Base-by-base conservation (phyloP, 2,329 filamentous ascomycete genomes). In the Colletotrichum caudatum region DNA sequence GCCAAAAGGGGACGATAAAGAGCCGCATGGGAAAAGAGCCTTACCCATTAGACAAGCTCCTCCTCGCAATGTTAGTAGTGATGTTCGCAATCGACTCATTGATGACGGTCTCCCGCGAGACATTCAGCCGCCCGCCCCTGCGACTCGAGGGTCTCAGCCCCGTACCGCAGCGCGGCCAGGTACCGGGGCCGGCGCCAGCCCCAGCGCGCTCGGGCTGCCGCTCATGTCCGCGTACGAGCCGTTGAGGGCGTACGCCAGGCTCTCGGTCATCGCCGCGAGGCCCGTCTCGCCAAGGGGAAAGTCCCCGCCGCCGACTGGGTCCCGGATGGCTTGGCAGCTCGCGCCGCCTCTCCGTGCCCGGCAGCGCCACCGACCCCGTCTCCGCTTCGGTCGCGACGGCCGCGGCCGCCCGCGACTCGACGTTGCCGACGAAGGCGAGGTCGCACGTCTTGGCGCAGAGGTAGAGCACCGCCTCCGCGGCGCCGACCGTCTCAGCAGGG, bases 381-480 rank as follows among this genome's bases (percentile, higher is more conserved):
- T 72, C 53, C 23, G 64, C 61, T 5, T 64, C n/a, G 0, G 64
- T 29, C 7, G 59, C 58, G 2, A 66, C 35, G 0, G 68, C 58
- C 18, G 57, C 14, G 48, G 53, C 18, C 11, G 48, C 29, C 56
- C 73, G 33, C 60, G 60, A n/a, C 26, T 23, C 51, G 3, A 69
- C n/a, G 23, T 64, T 69, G 29, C 39, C 48, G 11, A 26, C 20
- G 2, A 74, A 61, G 1, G 60, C 64, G 16, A 74, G 57, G 7
- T 68, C 59, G 18, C 73, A 73, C 2, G 66, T 71, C 20, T 70
- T 59, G 11, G 74, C 67, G 60, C 74, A 74, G 23, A 74, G 64
- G n/a, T 74, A 71, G 23, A 67, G 66, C 7, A 75, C 59, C 0
- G 72, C 29, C 50, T 75, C 74, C 5, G 58, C 53, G 8, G 74